Percentiles rank a stretch among this genome's conserved stretches.
phyloP scores from a whole-genome alignment of 2,329 filamentous ascomycete species.

The Penicillium sp. region DNA sequence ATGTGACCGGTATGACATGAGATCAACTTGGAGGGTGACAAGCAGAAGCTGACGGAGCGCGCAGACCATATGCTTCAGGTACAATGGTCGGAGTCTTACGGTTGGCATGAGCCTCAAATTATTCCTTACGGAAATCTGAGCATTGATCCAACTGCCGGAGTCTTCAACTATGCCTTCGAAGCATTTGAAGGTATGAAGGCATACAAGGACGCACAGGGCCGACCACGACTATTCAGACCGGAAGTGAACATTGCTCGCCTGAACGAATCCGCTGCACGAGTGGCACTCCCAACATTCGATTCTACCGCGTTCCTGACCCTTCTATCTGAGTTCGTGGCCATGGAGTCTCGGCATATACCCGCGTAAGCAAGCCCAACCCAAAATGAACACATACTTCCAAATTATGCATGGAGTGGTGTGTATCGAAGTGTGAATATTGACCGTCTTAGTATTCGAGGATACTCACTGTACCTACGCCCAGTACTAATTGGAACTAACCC shows the following conservation, averaged over 20 bases:
- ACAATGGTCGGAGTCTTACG: neutral
- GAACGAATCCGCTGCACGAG: neutral
- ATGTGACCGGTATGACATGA: neutral
- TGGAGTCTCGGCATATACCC: neutral
- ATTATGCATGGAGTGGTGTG: neutral
- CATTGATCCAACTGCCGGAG: neutral
- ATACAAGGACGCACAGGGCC: neutral
- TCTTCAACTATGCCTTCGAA: neutral
- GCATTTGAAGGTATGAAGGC: neutral
- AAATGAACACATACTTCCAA: too few relatives aligned
- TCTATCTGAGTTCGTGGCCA: neutral
- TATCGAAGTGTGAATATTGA: neutral
- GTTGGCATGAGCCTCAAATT: neutral
- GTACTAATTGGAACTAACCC: neutral
- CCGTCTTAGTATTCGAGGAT: neutral
- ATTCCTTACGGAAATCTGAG: neutral
- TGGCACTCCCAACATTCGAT: neutral
- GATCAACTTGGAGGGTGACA: neutral
- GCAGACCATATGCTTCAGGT: neutral
- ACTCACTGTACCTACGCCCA: neutral
- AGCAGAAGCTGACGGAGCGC: neutral
- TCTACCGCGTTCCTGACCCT: neutral
- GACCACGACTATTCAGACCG: neutral
- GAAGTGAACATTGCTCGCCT: neutral
- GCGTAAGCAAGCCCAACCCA: neutral